Evolutionary conservation across 2,329 filamentous ascomycete species (phyloP), one percentile per base, ranked within the genome.

Genomic region (Dothideomycetes sp.): DNA sequence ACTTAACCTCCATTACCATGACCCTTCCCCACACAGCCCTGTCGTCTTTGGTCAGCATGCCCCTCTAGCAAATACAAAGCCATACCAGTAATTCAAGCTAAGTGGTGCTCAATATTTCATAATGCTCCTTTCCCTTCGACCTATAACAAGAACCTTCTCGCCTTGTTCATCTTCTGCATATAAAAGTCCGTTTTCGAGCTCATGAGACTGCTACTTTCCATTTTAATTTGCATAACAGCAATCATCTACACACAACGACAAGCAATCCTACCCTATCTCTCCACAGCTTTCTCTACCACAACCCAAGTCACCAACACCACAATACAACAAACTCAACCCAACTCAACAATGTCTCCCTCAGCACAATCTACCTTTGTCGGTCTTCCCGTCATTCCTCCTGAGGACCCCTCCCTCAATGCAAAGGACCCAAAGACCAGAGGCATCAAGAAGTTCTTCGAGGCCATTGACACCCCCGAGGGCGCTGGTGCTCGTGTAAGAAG

Each of bases 401-500:
- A 53, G 18, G 59, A 63, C 48, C 60, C 60, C 9, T 60, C 58
- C 10, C 54, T 63, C 35, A 61, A 62, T 40, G 63, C 68, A 7
- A 67, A 75, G 42, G 82, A 82, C 73, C 75, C 81, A 32, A 62
- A 77, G 45, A 72, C 83, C 19, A 78, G 91, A 55, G 73, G 79
- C 36, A 89, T 96, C 57, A 77, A 77, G 49, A 84, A 88, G 63
- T 77, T 82, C 49, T 88, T 95, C 62, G 72, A 86, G 33, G 89
- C 89, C 45, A 63, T 81, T 44, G 86, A 94, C 62, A 84, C 94
- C 61, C 69, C 84, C 19, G 89, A 96, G 61, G 89, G 89, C 32
- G 85, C 80, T 0, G 89, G 91, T 41, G 89, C 89, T 4, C 74
- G 79, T 46, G 89, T 96, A 11, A 78, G 89, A 47, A 79, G 89